Evolutionary conservation across 768 basidiomycete genomes (phyloP).

Genomic region (Kwoniella newhampshirensis): DNA sequence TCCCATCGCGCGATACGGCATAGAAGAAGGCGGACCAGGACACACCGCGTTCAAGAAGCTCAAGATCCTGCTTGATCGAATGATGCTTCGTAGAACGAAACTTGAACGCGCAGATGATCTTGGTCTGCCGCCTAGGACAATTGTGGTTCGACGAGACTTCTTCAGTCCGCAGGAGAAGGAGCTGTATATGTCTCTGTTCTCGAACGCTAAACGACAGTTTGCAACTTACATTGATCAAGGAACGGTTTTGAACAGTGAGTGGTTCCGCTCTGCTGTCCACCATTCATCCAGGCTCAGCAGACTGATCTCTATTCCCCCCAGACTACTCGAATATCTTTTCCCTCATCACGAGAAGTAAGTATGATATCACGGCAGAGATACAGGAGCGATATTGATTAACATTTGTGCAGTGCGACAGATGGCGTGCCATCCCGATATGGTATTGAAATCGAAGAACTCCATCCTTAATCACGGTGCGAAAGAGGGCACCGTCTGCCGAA

Average conservation of each 20-base stretch:
- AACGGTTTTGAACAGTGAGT: slow-evolving; percentile 86
- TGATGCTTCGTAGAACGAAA: slow-evolving; percentile 77
- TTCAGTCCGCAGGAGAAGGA: slow-evolving; percentile 98
- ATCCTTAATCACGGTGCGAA: slow-evolving; percentile 57
- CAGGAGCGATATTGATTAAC: neutral
- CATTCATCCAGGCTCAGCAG: too few species aligned
- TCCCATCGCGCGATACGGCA: slow-evolving; percentile 85
- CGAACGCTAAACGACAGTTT: slow-evolving; percentile 89
- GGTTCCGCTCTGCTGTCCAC: too few species aligned
- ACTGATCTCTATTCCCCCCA: slow-evolving; percentile 6
- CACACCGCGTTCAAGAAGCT: slow-evolving; percentile 85
- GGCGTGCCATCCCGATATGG: slow-evolving; percentile 73
- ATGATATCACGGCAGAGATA: neutral
- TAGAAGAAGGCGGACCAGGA: slow-evolving; percentile 67
- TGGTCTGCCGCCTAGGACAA: slow-evolving; percentile 86
- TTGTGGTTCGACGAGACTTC: slow-evolving; percentile 81
- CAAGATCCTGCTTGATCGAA: slow-evolving; percentile 78
- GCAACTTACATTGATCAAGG: slow-evolving; percentile 83
- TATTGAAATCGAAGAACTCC: slow-evolving; percentile 80
- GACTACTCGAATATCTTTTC: slow-evolving; percentile 55
- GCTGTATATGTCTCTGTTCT: slow-evolving; percentile 83
- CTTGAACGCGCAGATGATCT: slow-evolving; percentile 94
- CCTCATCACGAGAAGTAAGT: slow-evolving; percentile 83
- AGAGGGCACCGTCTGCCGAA: slow-evolving; percentile 82
- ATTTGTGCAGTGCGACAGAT: slow-evolving; percentile 51